Evolutionary conservation across 2,329 filamentous ascomycete species (phyloP), one percentile per base, ranked within the genome.

Genomic region (Esteya vermicola): DNA sequence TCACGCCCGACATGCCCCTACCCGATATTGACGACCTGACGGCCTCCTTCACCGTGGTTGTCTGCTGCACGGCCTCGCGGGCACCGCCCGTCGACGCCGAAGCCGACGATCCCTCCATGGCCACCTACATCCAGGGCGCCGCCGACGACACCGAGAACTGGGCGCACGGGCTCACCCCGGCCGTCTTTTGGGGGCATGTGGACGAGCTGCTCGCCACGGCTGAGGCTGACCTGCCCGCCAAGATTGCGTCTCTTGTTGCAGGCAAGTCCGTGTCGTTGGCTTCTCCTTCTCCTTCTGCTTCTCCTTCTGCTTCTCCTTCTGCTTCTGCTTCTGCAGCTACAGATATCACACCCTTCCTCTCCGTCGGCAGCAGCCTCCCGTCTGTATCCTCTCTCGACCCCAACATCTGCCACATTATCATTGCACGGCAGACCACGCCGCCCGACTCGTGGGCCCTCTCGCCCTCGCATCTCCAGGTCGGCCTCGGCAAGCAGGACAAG

Each of bases 131-230:
- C 43, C 91, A 96, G 59, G 91, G 91, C 38, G 89, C 89, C 1
- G 91, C 82, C 3, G 91, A 98, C 57, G 91, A 98, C 56, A 85
- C 82, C 12, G 91, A 98, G 64, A 85, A 84, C 49, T 98, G 91
- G 91, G 81, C 86, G 1, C 63, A 72, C 39, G 85, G 85, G 0
- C 69, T 96, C 14, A 91, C 83, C 1, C 75, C 89, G 0, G 56
- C 63, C 0, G 47, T 89, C 0, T 98, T 94, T 59, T 98, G 91
- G 91, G 58, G 58, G 3, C 66, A 94, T 49, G 64, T 62, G 32
- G 62, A 72, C 0, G 30, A 53, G 6, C 62, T 96, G 10, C 62
- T 93, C 18, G 57, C 57, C 0, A 70, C 78, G 0, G 52, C 70
- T 0, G 88, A 95, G 51, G 68, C 73, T 9, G 75, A 85, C 3